Conservation (phyloP, 2,329 filamentous ascomycete species). For the Metarhizium rileyi region DNA sequence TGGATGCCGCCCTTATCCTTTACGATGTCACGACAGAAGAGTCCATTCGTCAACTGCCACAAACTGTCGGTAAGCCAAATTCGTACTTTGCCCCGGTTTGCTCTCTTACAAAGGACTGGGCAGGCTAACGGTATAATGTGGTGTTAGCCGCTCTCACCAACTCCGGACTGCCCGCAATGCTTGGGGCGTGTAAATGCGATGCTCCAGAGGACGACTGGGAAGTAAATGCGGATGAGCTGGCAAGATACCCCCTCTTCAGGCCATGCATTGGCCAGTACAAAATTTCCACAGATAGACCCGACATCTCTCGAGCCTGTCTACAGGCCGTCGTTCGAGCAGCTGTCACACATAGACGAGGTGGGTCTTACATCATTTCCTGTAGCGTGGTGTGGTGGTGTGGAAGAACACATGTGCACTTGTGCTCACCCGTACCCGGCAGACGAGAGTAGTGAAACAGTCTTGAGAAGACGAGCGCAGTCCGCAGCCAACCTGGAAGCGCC, state of each 20-base stretch:
- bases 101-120: neutral
- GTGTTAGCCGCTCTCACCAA: conserved; percentile 60
- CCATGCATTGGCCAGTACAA: conserved; percentile 64
- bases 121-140: neutral
- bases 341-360: conserved; percentile 59
- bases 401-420: neutral
- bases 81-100: conserved; percentile 1
- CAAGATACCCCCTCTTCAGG: conserved; percentile 52
- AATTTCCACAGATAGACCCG: conserved; percentile 59
- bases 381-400: neutral
- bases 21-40: conserved; percentile 79
- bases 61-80: conserved; percentile 56
- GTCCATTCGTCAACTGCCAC: conserved; percentile 64
- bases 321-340: conserved; percentile 65
- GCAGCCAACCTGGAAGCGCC: conserved; percentile 51
- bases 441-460: conserved; percentile 33
- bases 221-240: conserved; percentile 58
- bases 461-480: conserved; percentile 49
- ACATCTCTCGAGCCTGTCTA: conserved; percentile 66
- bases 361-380: conserved; percentile 24
- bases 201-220: conserved; percentile 59
- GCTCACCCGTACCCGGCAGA: conserved; percentile 13
- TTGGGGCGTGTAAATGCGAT: conserved; percentile 89
- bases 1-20: conserved; percentile 76
- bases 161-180: conserved; percentile 62